Conservation (phyloP, 495 filamentous ascomycete genomes). For the Penicillium canariense region DNA sequence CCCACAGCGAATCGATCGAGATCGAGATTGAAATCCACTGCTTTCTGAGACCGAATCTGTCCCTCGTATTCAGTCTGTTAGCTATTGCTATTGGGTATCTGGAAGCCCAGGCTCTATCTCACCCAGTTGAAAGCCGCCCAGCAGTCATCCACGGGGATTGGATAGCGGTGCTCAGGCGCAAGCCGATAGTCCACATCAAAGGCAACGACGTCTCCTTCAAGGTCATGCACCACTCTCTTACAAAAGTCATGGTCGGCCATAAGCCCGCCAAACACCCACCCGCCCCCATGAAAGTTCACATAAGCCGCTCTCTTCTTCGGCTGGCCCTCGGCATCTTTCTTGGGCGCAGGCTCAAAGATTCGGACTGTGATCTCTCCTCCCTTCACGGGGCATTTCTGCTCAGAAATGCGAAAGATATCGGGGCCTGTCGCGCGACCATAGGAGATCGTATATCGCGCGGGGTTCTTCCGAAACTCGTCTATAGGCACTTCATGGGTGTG, state of each 20-base stretch:
- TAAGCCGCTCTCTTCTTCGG: constrained; percentile 38
- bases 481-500: constrained; percentile 45
- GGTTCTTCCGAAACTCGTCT: constrained; percentile 42
- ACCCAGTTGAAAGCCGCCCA: constrained; percentile 46
- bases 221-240: constrained; percentile 33
- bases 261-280: constrained; percentile 42
- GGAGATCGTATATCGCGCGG: constrained; percentile 32
- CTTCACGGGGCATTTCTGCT: constrained; percentile 38
- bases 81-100: background rate
- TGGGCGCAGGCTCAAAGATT: constrained; percentile 37
- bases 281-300: constrained; percentile 41
- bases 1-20: constrained; percentile 31
- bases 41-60: constrained; percentile 34
- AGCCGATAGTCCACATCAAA: constrained; percentile 43
- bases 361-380: constrained; percentile 37
- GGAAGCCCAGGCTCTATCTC: background rate
- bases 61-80: background rate
- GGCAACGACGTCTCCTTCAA: constrained; percentile 36
- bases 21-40: constrained; percentile 34
- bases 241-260: constrained; percentile 36
- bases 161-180: constrained; percentile 37
- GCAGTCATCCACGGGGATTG: constrained; percentile 35
- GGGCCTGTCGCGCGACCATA: constrained; percentile 37
- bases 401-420: constrained; percentile 38
- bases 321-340: constrained; percentile 26